Conservation (phyloP, 768 basidiomycete species). For the Trametes gibbosa region DNA sequence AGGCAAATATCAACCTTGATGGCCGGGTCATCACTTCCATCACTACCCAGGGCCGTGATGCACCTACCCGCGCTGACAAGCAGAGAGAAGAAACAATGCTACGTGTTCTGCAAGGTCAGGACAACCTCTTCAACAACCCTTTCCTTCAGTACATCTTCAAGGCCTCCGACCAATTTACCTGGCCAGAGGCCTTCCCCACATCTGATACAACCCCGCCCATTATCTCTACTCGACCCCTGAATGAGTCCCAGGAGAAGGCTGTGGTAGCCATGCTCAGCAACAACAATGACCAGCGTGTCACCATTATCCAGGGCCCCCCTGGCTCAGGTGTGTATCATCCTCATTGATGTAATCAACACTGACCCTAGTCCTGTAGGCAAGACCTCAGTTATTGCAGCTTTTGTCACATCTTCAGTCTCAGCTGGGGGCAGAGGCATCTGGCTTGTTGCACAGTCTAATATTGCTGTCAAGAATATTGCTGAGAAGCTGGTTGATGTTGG, state of each 20-base stretch:
- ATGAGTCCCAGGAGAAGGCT: conserved; percentile 39
- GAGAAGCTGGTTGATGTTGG: conserved; percentile 63
- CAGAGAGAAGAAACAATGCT: conserved; percentile 35
- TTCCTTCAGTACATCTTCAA: conserved; percentile 39
- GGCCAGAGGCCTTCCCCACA: conserved; percentile 36
- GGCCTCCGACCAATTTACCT: conserved; percentile 28
- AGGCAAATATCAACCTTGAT: conserved; percentile 26
- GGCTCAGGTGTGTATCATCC: conserved; percentile 20
- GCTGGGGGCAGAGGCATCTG: conserved; percentile 50
- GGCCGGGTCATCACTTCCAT: conserved; percentile 36
- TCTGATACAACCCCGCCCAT: conserved; percentile 20
- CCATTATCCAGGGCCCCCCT: conserved; percentile 33
- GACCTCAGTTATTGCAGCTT: conserved; percentile 34
- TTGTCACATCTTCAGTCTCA: conserved; percentile 28
- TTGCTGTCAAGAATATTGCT: conserved; percentile 88
- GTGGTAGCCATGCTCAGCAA: conserved; percentile 38
- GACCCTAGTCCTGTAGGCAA: conserved; percentile 20
- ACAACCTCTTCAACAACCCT: conserved; percentile 31
- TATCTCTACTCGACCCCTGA: conserved; percentile 32
- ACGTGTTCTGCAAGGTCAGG: conserved; percentile 34
- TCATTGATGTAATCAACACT: not conserved
- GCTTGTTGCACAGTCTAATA: conserved; percentile 83
- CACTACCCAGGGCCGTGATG: conserved; percentile 51
- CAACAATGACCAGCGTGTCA: conserved; percentile 34
- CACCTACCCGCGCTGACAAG: conserved; percentile 57